Evolutionary conservation across 208 protist genomes (phyloP).

Genomic region (Leishmania turanica): DNA sequence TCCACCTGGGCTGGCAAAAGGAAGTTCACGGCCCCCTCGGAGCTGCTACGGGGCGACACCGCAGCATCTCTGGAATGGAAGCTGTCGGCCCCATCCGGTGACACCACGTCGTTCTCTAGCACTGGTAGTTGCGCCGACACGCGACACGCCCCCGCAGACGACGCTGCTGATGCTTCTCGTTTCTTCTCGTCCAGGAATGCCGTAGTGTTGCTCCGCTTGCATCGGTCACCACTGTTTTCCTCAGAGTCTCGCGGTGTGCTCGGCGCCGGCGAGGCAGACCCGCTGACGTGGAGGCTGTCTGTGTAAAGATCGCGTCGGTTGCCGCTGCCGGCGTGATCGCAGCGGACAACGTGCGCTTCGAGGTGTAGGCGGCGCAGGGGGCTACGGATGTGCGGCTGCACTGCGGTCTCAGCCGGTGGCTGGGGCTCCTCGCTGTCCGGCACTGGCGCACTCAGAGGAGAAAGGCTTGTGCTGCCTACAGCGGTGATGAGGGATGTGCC

Average conservation of each 20-base stretch:
- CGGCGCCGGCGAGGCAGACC: background rate
- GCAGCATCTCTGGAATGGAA: background rate
- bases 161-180: background rate
- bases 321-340: background rate
- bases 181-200: background rate
- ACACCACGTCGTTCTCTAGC: background rate
- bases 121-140: background rate
- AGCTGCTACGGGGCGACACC: background rate
- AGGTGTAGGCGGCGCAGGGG: background rate
- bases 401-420: background rate
- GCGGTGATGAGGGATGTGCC: background rate
- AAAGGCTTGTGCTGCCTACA: background rate
- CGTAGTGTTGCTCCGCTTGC: constrained; percentile 2
- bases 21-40: background rate
- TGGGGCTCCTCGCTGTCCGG: background rate
- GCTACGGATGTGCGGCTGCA: background rate
- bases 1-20: background rate
- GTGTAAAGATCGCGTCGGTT: background rate
- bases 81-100: constrained; percentile 2
- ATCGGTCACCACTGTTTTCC: background rate
- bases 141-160: background rate
- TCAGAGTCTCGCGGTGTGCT: background rate
- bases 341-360: background rate
- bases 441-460: background rate
- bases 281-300: background rate